phyloP scores from a whole-genome alignment of 129 eudicot species.

The Artemisia tridentata region DNA sequence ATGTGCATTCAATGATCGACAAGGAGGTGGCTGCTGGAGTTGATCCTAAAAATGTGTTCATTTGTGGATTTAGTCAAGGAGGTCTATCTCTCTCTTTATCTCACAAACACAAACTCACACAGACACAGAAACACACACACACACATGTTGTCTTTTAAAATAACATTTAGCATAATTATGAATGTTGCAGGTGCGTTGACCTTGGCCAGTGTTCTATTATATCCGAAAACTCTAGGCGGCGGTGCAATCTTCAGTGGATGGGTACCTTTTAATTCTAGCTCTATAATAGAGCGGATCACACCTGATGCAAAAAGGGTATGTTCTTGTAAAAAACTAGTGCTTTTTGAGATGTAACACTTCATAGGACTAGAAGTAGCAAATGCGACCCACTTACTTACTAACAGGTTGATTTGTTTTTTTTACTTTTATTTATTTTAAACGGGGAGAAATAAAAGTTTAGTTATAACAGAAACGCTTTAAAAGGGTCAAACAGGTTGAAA shows the following conservation, averaged over 20 bases:
- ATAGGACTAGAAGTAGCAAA: background rate
- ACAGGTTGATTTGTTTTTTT: background rate
- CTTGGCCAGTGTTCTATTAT: constrained; percentile 79
- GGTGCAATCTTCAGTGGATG: constrained; percentile 95
- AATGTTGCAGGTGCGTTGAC: constrained; percentile 86
- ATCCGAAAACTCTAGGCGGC: constrained; percentile 93
- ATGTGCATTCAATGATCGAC: constrained; percentile 83
- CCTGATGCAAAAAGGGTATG: constrained; percentile 85
- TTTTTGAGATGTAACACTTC: background rate
- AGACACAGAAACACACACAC: background rate
- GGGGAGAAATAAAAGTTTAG: background rate
- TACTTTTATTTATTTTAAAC: background rate
- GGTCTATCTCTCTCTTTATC: constrained; percentile 48
- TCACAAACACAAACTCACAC: constrained; percentile 8
- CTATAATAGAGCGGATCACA: constrained; percentile 54
- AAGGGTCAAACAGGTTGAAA: background rate
- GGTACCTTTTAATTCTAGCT: constrained; percentile 80
- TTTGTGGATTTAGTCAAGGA: constrained; percentile 99
- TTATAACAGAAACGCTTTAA: background rate
- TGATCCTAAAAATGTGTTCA: constrained; percentile 73
- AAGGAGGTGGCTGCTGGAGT: constrained; percentile 84
- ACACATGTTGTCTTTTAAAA: background rate
- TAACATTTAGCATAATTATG: constrained; percentile 1
- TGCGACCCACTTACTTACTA: background rate
- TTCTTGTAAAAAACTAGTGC: background rate